Conservation (phyloP, 345 rosid species). For the Boechera divaricarpa region DNA sequence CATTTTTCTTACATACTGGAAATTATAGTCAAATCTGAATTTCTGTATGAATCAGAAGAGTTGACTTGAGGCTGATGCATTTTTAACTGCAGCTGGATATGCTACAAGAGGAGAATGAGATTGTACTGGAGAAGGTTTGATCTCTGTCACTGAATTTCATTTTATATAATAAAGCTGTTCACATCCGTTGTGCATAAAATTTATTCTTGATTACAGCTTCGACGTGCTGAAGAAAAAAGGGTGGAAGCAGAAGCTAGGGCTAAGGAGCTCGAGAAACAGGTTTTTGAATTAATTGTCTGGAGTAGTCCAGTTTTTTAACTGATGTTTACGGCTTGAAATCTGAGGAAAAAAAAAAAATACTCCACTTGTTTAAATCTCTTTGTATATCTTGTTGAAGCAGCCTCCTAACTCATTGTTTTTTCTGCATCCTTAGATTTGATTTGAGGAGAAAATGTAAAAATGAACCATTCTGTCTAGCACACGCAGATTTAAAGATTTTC, state of each 20-base stretch:
- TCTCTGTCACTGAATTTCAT: conserved; percentile 8
- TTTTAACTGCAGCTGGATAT: conserved; percentile 82
- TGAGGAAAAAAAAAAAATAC: not conserved
- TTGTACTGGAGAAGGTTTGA: conserved; percentile 67
- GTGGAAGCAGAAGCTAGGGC: conserved; percentile 95
- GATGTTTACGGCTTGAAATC: not conserved
- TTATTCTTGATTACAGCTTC: conserved; percentile 65
- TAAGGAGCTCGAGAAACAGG: conserved; percentile 99
- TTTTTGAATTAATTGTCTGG: conserved; percentile 35
- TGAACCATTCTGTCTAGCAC: conserved; percentile 1
- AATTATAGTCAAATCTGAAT: not conserved
- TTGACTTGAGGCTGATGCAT: conserved; percentile 40
- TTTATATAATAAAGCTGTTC: conserved; percentile 22
- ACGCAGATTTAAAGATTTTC: conserved; percentile 10
- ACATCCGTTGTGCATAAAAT: conserved; percentile 31
- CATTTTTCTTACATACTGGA: not conserved
- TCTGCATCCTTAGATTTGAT: conserved; percentile 3
- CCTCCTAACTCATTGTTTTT: conserved; percentile 17
- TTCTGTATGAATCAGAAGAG: conserved; percentile 16
- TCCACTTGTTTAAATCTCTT: conserved; percentile 11
- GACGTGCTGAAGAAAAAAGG: conserved; percentile 72
- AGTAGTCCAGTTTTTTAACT: conserved; percentile 14
- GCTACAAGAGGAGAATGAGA: conserved; percentile 93
- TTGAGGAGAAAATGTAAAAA: conserved; percentile 1
- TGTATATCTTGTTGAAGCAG: conserved; percentile 24